Base-by-base conservation (phyloP, 352 stramenopile genomes). In the Blastocystis sp. region DNA sequence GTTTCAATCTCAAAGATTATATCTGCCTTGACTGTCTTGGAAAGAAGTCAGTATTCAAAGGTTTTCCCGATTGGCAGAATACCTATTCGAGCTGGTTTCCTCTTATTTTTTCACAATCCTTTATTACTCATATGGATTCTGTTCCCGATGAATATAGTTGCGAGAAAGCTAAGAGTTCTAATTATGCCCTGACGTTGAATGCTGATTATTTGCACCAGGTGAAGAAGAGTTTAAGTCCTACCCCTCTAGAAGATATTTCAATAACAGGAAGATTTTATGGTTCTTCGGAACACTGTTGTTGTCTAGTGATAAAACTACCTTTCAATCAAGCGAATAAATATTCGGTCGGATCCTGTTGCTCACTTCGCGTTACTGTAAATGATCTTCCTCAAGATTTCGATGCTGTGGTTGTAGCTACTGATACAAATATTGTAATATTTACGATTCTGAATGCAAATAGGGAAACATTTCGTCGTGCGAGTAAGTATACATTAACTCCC, bases 61-160 rank as follows among this genome's bases (percentile, higher is more conserved):
- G 15, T 7, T 24, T 54, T 22, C 1, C 53, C 22, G 48, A 84
- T 19, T 84, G 73, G 73, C 48, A 51, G 11, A 37, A 68, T 44
- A 30, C 53, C 15, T 54, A 68, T 68, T 27, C 27, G 9, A 66
- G 44, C 11, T 84, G 73, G 73, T 69, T 66, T 66, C 73, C 73
- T 15, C 30, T 68, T n/a, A 57, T 37, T 37, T 37, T 84, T 11
- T 84, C 73, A 27, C 13, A 42, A 9, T 22, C 27, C 48, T 56
- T 84, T 7, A n/a, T 68, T 0, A 69, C 11, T 42, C 15, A 51
- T 84, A 27, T 64, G 48, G 24, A 44, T 7, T 33, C 24, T 30
- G 27, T 54, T 30, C 48, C 51, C 53, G 3, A 59, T 22, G 6
- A 54, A n/a, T 56, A 78, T 9, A 54, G 37, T 35, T 24, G 9